Evolutionary conservation across 768 basidiomycete genomes (phyloP).

Genomic region (Agaricus sinodeliciosus): DNA sequence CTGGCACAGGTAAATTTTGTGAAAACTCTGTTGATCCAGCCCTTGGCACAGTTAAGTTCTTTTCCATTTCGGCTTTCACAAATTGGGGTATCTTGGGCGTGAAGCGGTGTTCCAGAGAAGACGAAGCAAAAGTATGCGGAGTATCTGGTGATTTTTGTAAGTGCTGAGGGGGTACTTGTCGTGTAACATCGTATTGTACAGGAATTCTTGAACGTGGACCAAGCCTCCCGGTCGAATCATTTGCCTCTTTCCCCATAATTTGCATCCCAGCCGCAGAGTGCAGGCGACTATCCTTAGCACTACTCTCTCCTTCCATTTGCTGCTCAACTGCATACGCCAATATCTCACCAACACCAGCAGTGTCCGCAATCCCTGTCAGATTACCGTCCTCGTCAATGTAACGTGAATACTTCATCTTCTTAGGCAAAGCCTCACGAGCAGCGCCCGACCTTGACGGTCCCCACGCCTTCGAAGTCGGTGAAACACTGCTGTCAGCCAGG

Average conservation of each 20-base stretch:
- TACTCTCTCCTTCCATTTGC: constrained; percentile 5
- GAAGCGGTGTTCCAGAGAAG: constrained; percentile 6
- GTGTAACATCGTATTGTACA: constrained; percentile 30
- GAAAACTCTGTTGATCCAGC: neutral
- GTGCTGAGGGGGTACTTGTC: constrained; percentile 18
- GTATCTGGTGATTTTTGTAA: constrained; percentile 8
- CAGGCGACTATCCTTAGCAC: constrained; percentile 36
- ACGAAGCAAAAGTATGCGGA: constrained; percentile 18
- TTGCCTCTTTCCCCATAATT: constrained; percentile 3
- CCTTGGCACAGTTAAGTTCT: neutral
- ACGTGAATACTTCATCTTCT: constrained; percentile 44
- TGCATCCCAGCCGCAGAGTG: constrained; percentile 23
- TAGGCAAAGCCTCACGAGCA: constrained; percentile 37
- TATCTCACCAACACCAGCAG: constrained; percentile 57
- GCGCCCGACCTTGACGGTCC: constrained; percentile 38
- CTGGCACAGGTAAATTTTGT: neutral
- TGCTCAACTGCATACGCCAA: constrained; percentile 38
- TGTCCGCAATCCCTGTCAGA: constrained; percentile 24
- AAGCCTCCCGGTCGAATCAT: constrained; percentile 2
- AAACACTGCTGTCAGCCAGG: constrained; percentile 31
- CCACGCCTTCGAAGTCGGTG: constrained; percentile 44
- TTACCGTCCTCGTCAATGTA: constrained; percentile 23
- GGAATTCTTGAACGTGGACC: constrained; percentile 10
- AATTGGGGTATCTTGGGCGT: constrained; percentile 8
- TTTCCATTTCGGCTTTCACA: constrained; percentile 6